Base-by-base conservation (phyloP, 306 rosid species). In the Hippophae tibetana region DNA sequence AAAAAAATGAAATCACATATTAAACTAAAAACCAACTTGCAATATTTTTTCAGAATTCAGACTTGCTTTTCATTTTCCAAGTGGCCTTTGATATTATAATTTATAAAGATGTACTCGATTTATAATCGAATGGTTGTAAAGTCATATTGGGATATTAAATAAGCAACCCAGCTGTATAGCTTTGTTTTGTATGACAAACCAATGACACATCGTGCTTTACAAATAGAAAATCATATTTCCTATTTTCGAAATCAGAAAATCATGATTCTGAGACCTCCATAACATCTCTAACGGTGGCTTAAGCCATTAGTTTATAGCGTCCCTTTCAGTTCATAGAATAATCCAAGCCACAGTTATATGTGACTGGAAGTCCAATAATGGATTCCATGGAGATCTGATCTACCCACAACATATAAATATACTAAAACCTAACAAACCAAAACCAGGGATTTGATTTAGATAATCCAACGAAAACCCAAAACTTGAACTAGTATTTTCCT, bases 191-290 rank as follows among this genome's bases (percentile, higher is more conserved):
- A 44, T 31, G 56, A 47, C 67, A 61, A 58, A 70, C 18, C 14
- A 65, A 64, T 64, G 73, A 63, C 74, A 66, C 41, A 56, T 18
- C 69, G 54, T 67, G 68, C 56, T 65, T 63, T 62, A 44, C 50
- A 7, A 23, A 49, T 57, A 56, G 13, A 57, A 18, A 52, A 62
- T 64, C 73, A 71, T 61, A 23, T 25, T 49, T 53, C 54, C 27
- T 45, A 67, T 48, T 27, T 11, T 48, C 1, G 7, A 2, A 3
- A 45, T 9, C 5, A 48, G 13, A 12, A 48, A 12, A 48, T 4
- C 10, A 47, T 47, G 13, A 9, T 18, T 18, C 23, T 18, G 38
- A 31, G 38, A 31, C 38, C 38, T 31, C 38, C 38, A 31, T 31
- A 31, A 2, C 38, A 31, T 3, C 38, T 31, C 38, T 31, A 31